Conservation (phyloP, 1,284 basidiomycete species). For the Melampsora occidentalis region DNA sequence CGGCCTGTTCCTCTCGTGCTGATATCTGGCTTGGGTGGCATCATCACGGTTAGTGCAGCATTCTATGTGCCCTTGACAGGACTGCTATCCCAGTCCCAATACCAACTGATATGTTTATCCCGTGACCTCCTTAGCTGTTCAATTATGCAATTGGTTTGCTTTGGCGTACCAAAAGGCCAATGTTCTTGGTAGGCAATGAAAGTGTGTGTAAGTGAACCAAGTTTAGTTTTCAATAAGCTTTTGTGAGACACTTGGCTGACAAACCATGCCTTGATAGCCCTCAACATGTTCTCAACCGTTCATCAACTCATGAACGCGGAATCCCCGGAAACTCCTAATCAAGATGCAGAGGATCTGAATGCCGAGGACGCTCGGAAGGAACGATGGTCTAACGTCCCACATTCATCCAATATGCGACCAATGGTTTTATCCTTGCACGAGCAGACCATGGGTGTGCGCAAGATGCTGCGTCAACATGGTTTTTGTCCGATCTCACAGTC, state of each 20-base stretch:
- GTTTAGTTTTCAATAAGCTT: neutral
- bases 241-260: neutral
- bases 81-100: neutral
- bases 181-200: slow-evolving; percentile 21
- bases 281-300: neutral
- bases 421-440: slow-evolving; percentile 10
- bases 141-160: slow-evolving; percentile 5
- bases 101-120: neutral
- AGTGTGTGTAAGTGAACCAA: slow-evolving; percentile 9
- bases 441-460: slow-evolving; percentile 10
- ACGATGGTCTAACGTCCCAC: neutral
- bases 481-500: neutral
- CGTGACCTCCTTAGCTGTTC: neutral
- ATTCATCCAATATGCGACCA: neutral
- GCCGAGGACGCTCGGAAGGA: no score
- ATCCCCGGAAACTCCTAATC: neutral
- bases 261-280: neutral
- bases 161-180: neutral
- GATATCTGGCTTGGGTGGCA: slow-evolving; percentile 12
- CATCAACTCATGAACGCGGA: neutral
- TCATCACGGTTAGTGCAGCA: neutral
- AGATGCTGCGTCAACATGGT: slow-evolving; percentile 10
- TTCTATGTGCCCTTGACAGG: neutral
- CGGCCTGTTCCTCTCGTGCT: slow-evolving; percentile 12
- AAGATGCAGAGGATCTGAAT: neutral